These are phyloP conservation scores for Chrysosporium keratinophilum DNA, from an alignment of 2,329 filamentous ascomycete genomes.

Conservation along the genomic window DNA sequence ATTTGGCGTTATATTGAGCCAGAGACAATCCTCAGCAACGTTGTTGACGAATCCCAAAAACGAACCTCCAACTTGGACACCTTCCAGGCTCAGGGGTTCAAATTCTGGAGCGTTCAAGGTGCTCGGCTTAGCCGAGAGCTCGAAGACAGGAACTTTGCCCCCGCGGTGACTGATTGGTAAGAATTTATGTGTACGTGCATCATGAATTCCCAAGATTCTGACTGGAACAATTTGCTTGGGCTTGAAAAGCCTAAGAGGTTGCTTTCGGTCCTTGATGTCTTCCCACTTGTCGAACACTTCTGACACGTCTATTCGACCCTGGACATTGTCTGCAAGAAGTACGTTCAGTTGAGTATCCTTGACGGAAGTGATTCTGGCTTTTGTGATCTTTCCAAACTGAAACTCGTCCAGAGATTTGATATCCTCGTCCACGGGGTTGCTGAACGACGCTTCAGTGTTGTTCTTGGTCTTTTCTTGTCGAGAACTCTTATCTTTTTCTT, in stretches of 20 bases:
- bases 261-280: slow-evolving; percentile 70
- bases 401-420: slow-evolving; percentile 62
- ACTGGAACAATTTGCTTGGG: slow-evolving; percentile 61
- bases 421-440: slow-evolving; percentile 55
- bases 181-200: slow-evolving; percentile 82
- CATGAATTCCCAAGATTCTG: slow-evolving; percentile 74
- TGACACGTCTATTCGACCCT: slow-evolving; percentile 87
- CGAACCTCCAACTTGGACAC: slow-evolving; percentile 59
- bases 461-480: slow-evolving; percentile 27
- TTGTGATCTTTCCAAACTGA: slow-evolving; percentile 59
- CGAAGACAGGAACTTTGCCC: slow-evolving; percentile 67
- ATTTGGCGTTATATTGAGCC: slow-evolving; percentile 83
- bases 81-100: slow-evolving; percentile 58
- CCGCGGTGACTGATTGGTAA: slow-evolving; percentile 80
- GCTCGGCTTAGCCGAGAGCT: slow-evolving; percentile 71
- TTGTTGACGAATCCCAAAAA: slow-evolving; percentile 89
- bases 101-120: slow-evolving; percentile 44
- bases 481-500: slow-evolving; percentile 39
- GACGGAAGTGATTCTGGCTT: slow-evolving; percentile 69
- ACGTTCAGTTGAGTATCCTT: slow-evolving; percentile 92
- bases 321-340: slow-evolving; percentile 71
- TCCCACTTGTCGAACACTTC: slow-evolving; percentile 84
- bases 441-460: slow-evolving; percentile 25
- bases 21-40: slow-evolving; percentile 64
- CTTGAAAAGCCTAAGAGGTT: slow-evolving; percentile 65